Base-by-base conservation (phyloP, 495 filamentous ascomycete genomes). In the Podospora bellae-mahoneyi region DNA sequence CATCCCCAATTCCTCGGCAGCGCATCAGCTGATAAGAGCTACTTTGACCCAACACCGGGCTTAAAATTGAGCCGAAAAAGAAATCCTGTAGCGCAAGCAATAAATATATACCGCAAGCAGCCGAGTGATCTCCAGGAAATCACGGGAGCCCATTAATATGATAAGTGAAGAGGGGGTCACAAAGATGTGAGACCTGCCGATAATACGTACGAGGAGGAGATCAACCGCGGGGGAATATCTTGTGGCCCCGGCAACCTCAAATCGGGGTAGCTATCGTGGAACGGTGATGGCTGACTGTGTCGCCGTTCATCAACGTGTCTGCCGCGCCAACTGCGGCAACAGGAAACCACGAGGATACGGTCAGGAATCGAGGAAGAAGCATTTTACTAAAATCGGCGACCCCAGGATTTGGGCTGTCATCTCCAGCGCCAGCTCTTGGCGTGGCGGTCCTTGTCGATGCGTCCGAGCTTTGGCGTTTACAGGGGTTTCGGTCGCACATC, bases 21-120 rank as follows among this genome's bases (percentile, higher is more conserved):
- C 23, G 55, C 55, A 58, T 58, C 55, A 58, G 55, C 55, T 58
- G 55, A 58, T 58, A 58, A 26, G n/a, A 58, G 23, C 55, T 58
- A 26, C 55, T 13, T 48, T 48, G 39, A 16, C 1, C 39, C 39
- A 48, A 48, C 39, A 16, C 39, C 7, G 39, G 39, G 7, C 9
- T 10, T 13, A 1, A 48, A 26, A 58, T 58, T 58, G 55, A 58
- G 23, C 55, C 55, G 55, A 58, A 26, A 58, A 20, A 58, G 19
- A 48, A 18, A 48, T 48, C 39, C 13, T 13, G 39, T 48, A 48
- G 39, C 39, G 39, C 39, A 48, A 48, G 39, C 39, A 48, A 48
- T 48, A 6, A 48, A 48, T 48, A 48, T 48, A 48, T 48, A 48
- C 6, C 39, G 39, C 39, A 48, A 48, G 39, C 39, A 48, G 39